Percentiles rank a stretch among this genome's conserved stretches.
Conservation (phyloP, 352 stramenopile species). For the Globisporangium paroecandrum region DNA sequence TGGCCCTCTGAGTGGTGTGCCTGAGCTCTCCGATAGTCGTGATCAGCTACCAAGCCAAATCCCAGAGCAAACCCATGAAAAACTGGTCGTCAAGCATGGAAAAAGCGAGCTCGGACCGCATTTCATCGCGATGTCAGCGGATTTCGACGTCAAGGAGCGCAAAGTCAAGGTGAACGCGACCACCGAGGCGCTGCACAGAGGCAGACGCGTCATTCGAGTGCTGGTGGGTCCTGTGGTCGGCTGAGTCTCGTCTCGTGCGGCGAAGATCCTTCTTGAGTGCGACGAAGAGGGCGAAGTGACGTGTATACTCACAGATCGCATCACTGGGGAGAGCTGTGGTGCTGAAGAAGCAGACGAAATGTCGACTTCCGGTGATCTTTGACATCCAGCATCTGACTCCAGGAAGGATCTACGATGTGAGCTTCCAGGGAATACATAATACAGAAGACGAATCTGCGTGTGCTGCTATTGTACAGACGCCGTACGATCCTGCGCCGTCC, state of each 20-base stretch:
- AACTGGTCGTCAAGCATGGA: slow-evolving; percentile 9
- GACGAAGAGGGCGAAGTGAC: slow-evolving; percentile 30
- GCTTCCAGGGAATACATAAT: slow-evolving; percentile 25
- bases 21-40: background rate
- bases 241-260: slow-evolving; percentile 25
- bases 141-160: background rate
- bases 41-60: background rate
- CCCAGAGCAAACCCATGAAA: slow-evolving; percentile 1
- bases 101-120: slow-evolving; percentile 9
- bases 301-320: slow-evolving; percentile 36
- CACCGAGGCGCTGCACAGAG: background rate
- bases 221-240: slow-evolving; percentile 45
- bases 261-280: slow-evolving; percentile 41
- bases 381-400: slow-evolving; percentile 25
- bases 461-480: slow-evolving; percentile 10
- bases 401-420: slow-evolving; percentile 38
- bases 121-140: background rate
- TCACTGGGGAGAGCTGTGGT: slow-evolving; percentile 21
- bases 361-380: slow-evolving; percentile 29
- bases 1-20: slow-evolving; percentile 21
- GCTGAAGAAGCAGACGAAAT: slow-evolving; percentile 9
- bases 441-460: background rate
- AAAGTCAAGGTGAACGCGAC: background rate
- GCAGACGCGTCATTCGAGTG: background rate
- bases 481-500: slow-evolving; percentile 10